Evolutionary conservation across 2,329 filamentous ascomycete genomes (phyloP), one percentile per base, ranked within the genome.

Genomic region (Colletotrichum lupini): DNA sequence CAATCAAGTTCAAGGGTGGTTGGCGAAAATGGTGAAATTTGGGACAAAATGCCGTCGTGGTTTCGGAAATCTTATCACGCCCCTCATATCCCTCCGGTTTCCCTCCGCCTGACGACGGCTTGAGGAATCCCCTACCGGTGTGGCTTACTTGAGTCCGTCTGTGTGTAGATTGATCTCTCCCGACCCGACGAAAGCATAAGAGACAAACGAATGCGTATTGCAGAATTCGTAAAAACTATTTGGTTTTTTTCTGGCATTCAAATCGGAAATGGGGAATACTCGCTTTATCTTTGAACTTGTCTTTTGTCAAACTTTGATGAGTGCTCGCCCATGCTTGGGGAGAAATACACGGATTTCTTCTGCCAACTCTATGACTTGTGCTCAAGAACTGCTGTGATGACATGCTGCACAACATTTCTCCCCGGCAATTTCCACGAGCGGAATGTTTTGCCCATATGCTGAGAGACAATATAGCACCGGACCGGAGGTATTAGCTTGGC

Each of bases 21-120:
- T 71, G 71, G 71, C 71, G 55, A 73, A 73, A 60, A 32, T 65
- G 71, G 71, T 70, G 71, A 71, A 61, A 71, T 73, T 70, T 71
- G 67, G 71, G 67, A 62, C 70, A 49, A 37, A 49, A 37, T 55
- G 53, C 66, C 66, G 66, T 64, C 66, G 65, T 68, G 55, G 67
- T 58, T 49, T 49, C 53, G 52, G 52, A 46, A 32, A 30, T 57
- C 26, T 35, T 42, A 37, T 30, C 57, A 42, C 57, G 35, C 56
- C 56, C 46, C 52, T 22, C 53, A 32, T 58, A 52, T 53, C 52
- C 56, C 35, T 46, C 67, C 42, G 42, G 42, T 59, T 46, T 62
- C 60, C 52, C 49, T 64, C 59, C 35, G 49, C 49, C 46, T n/a
- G 49, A 26, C 64, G 61, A 56, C 62, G 67, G 59, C 24, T 53